Evolutionary conservation across 2,329 filamentous ascomycete genomes (phyloP), one percentile per base, ranked within the genome.

Genomic region (Nemania bipapillata): DNA sequence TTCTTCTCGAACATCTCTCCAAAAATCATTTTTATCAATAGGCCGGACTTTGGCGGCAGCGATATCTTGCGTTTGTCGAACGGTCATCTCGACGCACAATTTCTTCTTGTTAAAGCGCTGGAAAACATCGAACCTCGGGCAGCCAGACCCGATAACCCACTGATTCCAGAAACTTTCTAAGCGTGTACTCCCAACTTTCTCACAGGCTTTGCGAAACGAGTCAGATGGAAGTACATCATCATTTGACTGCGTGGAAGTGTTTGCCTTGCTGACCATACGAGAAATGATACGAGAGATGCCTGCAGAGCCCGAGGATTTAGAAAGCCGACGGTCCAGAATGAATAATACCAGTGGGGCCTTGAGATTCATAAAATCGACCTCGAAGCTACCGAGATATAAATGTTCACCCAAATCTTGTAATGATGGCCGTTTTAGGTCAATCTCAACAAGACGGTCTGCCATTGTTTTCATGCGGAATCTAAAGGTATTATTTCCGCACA

Each of bases 61-160:
- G 17, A 82, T 84, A 47, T 84, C 81, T 69, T 90, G 93, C 0
- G 88, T 87, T 79, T 99, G 96, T 58, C 87, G 88, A 71, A 99
- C 92, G 9, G 89, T 91, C 85, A 99, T 92, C 79, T 98, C 94
- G 1, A 99, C 93, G 30, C 95, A 94, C 3, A 98, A 86, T 74
- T 96, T 92, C 83, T 99, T 99, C 83, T 98, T 98, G 78, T 99
- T 99, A 82, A 99, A 99, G 20, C 91, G 88, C 73, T 97, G 94
- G 45, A 90, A 92, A 56, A 97, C 92, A 56, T 91, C 86, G 74
- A 99, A 97, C 49, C 90, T 88, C 0, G 96, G 96, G 75, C 94
- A 98, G 0, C 96, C 96, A 17, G 93, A 90, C 11, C 92, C 91
- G 71, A 91, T 88, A 0, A 99, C 88, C 95, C 95, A 99, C 77